phyloP scores from a whole-genome alignment of 2,329 filamentous ascomycete genomes.

The Beauveria sp. region DNA sequence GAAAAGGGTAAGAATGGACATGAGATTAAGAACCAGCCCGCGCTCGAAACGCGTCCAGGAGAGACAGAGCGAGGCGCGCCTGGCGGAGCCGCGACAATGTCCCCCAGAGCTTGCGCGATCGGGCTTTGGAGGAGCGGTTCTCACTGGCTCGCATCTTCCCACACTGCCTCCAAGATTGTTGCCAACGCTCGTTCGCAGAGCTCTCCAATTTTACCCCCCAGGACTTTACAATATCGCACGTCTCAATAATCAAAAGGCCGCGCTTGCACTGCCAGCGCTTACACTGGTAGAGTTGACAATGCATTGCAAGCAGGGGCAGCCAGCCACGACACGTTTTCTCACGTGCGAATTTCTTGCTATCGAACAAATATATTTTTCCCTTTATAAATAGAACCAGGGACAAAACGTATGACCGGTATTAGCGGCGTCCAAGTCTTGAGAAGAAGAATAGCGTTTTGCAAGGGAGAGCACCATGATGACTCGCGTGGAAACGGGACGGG shows the following conservation, averaged over 20 bases:
- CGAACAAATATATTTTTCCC: too few relatives aligned
- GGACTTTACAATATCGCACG: background rate
- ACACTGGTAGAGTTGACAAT: background rate
- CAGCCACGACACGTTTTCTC: background rate
- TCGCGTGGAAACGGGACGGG: constrained; percentile 10
- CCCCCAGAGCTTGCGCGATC: background rate
- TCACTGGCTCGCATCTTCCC: background rate
- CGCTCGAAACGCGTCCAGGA: background rate
- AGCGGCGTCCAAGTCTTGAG: background rate
- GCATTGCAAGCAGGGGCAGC: background rate
- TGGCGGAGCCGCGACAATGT: background rate
- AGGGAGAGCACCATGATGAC: constrained; percentile 1
- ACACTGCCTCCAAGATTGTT: background rate
- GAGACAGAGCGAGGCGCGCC: background rate
- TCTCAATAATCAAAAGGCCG: background rate
- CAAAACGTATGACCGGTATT: background rate
- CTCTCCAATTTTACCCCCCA: background rate
- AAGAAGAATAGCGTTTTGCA: background rate
- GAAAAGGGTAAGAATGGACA: background rate
- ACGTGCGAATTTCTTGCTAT: too few relatives aligned
- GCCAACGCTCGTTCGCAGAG: background rate
- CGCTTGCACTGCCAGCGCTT: background rate
- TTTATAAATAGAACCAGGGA: background rate
- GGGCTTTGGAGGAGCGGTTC: background rate
- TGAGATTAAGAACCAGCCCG: background rate